phyloP scores from a whole-genome alignment of 768 basidiomycete genomes.

The Rhodotorula graminis region DNA sequence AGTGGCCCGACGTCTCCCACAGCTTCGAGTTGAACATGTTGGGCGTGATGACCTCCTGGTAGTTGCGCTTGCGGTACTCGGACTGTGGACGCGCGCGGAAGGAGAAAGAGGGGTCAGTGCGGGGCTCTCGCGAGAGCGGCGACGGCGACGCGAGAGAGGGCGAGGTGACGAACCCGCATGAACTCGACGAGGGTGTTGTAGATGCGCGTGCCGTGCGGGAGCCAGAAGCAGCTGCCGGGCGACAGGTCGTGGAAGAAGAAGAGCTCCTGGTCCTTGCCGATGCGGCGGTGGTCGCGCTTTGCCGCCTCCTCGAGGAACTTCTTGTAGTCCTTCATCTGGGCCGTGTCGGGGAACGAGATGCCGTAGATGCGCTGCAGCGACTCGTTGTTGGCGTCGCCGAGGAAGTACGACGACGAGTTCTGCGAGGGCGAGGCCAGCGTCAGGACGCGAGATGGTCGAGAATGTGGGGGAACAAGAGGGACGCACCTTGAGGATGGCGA shows the following conservation, averaged over 20 bases:
- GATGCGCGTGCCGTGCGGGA: constrained; percentile 93
- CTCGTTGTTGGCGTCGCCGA: constrained; percentile 87
- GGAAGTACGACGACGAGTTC: constrained; percentile 98
- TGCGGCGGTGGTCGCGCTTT: constrained; percentile 94
- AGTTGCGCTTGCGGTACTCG: constrained; percentile 92
- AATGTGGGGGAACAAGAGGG: not conserved
- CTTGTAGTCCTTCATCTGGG: constrained; percentile 91
- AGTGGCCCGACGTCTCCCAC: constrained; percentile 97
- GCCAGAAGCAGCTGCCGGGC: constrained; percentile 92
- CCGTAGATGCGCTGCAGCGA: constrained; percentile 94
- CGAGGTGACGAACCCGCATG: constrained; percentile 63
- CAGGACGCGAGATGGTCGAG: not conserved
- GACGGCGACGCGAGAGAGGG: not conserved
- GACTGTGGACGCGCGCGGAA: constrained; percentile 52
- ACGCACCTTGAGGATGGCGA: constrained; percentile 87
- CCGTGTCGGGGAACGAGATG: constrained; percentile 97
- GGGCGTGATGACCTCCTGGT: constrained; percentile 96
- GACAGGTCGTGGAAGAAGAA: constrained; percentile 98
- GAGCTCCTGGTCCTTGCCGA: constrained; percentile 94
- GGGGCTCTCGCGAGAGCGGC: too few relatives aligned
- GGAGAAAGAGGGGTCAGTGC: not conserved
- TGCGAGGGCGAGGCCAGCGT: constrained; percentile 43
- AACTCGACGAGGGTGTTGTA: constrained; percentile 89
- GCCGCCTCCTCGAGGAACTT: constrained; percentile 92
- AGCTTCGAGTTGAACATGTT: constrained; percentile 95